These are phyloP conservation scores for Calocera cornea DNA, from an alignment of 768 basidiomycete genomes.

Conservation along the genomic window DNA sequence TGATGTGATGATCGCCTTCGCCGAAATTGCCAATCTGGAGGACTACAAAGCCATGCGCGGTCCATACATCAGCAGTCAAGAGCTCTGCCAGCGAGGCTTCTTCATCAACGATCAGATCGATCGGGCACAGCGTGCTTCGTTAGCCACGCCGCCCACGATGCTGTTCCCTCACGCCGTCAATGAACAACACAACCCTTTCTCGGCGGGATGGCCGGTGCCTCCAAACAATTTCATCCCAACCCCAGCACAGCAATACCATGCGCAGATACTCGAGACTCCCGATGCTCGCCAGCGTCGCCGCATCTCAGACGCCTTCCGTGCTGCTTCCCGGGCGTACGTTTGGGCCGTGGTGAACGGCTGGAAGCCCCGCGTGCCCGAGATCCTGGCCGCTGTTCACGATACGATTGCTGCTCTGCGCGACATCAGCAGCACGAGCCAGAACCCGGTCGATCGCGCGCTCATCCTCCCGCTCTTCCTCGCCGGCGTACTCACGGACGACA, in stretches of 20 bases:
- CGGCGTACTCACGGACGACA: background rate
- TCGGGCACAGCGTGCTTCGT: background rate
- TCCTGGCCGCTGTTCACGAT: conserved; percentile 1
- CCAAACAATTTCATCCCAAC: background rate
- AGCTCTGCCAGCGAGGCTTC: background rate
- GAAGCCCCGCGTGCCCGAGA: conserved; percentile 29
- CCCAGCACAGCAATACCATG: background rate
- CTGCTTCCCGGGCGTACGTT: conserved; percentile 60
- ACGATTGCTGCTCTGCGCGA: conserved; percentile 5
- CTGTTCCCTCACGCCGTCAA: background rate
- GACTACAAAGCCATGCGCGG: conserved; percentile 46
- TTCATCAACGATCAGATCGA: background rate
- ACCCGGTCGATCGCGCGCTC: conserved; percentile 6
- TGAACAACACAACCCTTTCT: background rate
- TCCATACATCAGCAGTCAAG: background rate
- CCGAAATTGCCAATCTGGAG: conserved; percentile 59
- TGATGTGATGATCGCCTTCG: conserved; percentile 59
- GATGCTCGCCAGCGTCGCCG: conserved; percentile 19
- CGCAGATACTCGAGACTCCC: background rate
- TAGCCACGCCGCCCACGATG: background rate
- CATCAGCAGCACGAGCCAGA: background rate
- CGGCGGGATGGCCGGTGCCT: background rate
- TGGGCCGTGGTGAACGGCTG: conserved; percentile 66
- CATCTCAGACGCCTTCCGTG: conserved; percentile 46
- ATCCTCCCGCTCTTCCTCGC: conserved; percentile 7